phyloP scores from a whole-genome alignment of 106 monocot genomes.

The Gastrodia elata region DNA sequence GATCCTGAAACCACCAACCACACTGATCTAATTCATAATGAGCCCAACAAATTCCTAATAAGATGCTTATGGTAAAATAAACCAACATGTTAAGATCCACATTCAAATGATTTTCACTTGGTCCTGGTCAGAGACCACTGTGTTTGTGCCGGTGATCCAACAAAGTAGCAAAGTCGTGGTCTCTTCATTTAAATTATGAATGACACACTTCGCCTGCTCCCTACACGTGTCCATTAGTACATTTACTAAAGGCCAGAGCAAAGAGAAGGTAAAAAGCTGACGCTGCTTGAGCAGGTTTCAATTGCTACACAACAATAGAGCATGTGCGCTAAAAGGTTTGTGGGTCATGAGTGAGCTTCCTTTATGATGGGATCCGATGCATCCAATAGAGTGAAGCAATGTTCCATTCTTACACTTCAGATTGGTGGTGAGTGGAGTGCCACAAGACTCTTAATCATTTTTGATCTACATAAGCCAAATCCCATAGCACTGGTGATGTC shows the following conservation, averaged over 20 bases:
- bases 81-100: too few species aligned
- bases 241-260: background rate
- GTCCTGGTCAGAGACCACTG: background rate
- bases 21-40: too few species aligned
- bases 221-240: constrained; percentile 7
- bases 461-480: constrained; percentile 7
- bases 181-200: constrained; percentile 19
- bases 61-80: too few species aligned
- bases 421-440: constrained; percentile 9
- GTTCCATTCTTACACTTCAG: constrained; percentile 2
- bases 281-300: constrained; percentile 13
- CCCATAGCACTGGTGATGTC: constrained; percentile 6
- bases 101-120: too few species aligned
- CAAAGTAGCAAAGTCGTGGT: constrained; percentile 1
- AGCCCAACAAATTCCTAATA: too few species aligned
- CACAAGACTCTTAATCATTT: constrained; percentile 4
- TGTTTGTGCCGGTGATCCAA: background rate
- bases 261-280: constrained; percentile 26
- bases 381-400: background rate
- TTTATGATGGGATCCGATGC: background rate
- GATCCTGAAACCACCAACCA: too few species aligned
- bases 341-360: background rate
- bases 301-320: background rate
- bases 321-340: background rate
- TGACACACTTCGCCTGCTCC: constrained; percentile 17